A percentile compares a stretch with the other conserved stretches of the same genome.
Conservation (phyloP, 2,329 filamentous ascomycete genomes). For the Coniella vitis region DNA sequence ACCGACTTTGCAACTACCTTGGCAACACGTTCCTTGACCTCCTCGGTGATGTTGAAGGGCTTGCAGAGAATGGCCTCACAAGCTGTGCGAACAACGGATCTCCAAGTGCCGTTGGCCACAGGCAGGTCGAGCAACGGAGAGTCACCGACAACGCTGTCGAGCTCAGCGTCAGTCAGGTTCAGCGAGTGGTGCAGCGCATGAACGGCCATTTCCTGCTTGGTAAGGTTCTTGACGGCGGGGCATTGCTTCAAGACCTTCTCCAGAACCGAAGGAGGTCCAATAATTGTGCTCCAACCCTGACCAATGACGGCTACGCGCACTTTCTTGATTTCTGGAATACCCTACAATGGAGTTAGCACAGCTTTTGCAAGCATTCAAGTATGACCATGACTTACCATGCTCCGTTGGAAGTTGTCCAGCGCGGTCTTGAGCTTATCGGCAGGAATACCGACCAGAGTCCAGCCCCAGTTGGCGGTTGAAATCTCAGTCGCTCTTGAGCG, state of each 20-base stretch:
- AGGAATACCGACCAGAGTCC: constrained; percentile 11
- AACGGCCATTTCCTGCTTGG: constrained; percentile 12
- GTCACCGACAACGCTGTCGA: constrained; percentile 5
- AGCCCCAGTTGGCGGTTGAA: constrained; percentile 8
- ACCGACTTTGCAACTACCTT: background rate
- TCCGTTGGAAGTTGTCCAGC: constrained; percentile 7
- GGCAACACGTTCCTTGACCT: constrained; percentile 3
- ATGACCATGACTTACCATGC: constrained; percentile 12
- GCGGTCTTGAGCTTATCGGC: constrained; percentile 8
- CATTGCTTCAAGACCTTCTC: constrained; percentile 12
- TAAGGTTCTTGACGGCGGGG: constrained; percentile 9
- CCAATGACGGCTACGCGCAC: constrained; percentile 9
- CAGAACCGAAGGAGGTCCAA: constrained; percentile 8
- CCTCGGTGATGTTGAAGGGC: constrained; percentile 10
- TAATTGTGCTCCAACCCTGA: constrained; percentile 10
- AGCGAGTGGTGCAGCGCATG: constrained; percentile 10
- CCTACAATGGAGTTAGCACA: background rate
- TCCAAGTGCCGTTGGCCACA: constrained; percentile 1
- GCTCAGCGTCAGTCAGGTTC: constrained; percentile 6
- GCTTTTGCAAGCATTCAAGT: too few species aligned
- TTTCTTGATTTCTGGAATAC: constrained; percentile 10
- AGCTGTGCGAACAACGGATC: constrained; percentile 1
- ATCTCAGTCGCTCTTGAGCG: constrained; percentile 10
- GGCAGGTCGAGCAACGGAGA: constrained; percentile 6
- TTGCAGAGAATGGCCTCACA: constrained; percentile 10